These are phyloP conservation scores for Cadophora luteo-olivacea DNA, from an alignment of 2,329 filamentous ascomycete species.

Conservation along the genomic window DNA sequence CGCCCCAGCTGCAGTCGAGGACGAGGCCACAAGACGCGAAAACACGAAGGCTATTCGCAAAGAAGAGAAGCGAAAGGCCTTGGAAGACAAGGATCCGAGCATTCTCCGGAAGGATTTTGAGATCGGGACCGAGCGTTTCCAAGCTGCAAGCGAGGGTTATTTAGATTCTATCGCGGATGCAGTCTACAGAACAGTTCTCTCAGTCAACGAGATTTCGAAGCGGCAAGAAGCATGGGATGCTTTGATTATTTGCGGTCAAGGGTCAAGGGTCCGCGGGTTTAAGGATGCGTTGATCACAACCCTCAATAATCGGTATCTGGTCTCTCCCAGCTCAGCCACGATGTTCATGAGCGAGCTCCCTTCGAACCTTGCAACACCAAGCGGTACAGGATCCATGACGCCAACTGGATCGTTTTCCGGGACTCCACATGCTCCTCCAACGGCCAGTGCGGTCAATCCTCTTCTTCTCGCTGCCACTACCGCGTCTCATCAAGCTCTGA, in stretches of 20 bases:
- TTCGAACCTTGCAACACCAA: slow-evolving; percentile 89
- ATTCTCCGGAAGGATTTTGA: slow-evolving; percentile 72
- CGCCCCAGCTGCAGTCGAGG: slow-evolving; percentile 29
- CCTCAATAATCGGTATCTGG: slow-evolving; percentile 81
- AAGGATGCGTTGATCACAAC: slow-evolving; percentile 86
- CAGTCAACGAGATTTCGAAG: slow-evolving; percentile 84
- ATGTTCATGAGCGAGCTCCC: slow-evolving; percentile 98
- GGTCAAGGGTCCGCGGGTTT: slow-evolving; percentile 75
- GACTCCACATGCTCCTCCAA: slow-evolving; percentile 60
- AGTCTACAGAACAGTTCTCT: slow-evolving; percentile 83
- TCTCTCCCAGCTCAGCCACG: slow-evolving; percentile 90
- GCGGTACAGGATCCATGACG: slow-evolving; percentile 89
- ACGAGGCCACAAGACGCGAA: slow-evolving; percentile 37
- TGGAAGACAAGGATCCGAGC: slow-evolving; percentile 51
- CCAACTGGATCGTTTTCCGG: slow-evolving; percentile 61
- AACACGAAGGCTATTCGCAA: slow-evolving; percentile 41
- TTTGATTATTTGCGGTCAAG: slow-evolving; percentile 90
- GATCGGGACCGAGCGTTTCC: slow-evolving; percentile 78
- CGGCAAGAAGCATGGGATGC: slow-evolving; percentile 90
- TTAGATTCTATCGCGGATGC: slow-evolving; percentile 84
- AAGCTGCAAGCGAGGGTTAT: slow-evolving; percentile 71
- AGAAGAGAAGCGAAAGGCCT: slow-evolving; percentile 42
- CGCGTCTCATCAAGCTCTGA: slow-evolving; percentile 50
- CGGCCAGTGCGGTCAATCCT: slow-evolving; percentile 77
- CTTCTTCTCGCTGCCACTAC: slow-evolving; percentile 91